Evolutionary conservation across 2,329 filamentous ascomycete genomes (phyloP), one percentile per base, ranked within the genome.

Genomic region (Trichophyton mentagrophytes): DNA sequence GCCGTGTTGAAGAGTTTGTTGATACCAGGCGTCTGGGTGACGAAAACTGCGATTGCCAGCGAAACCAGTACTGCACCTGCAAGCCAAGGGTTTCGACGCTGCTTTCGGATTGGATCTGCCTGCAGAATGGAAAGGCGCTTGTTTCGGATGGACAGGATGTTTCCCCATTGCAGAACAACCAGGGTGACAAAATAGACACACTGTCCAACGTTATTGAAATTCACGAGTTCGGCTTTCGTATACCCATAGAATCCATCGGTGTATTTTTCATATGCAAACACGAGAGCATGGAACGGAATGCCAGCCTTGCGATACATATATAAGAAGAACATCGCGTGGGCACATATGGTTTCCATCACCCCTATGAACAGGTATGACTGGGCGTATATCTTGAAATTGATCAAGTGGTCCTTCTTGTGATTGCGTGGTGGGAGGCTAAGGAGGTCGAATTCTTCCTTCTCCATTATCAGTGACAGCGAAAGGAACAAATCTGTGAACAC

Each of bases 161-260:
- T 89, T 77, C 90, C 90, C 53, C 70, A 79, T 71, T 76, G 82
- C 86, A 91, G 90, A 56, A 91, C 84, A 1, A 92, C 88, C 27
- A 92, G 76, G 62, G 85, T 91, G 66, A 90, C 82, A 67, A 91
- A 91, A 72, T 91, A 91, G 62, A 92, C 85, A n/a, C 84, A 87
- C 42, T 82, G 86, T 0, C 86, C 86, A 62, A 81, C 78, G 64
- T 85, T 86, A 25, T 86, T 74, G 64, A 82, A 78, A 22, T 75
- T 70, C 0, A 73, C 74, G 67, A 85, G 82, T 61, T 79, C 80
- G 55, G 82, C 81, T 1, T 78, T 51, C 0, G 75, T 73, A 68
- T 81, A 72, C 58, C 81, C 79, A 11, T 82, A 77, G 68, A 69
- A 75, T 61, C 66, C 77, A 8, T 79, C 81, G 2, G 80, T 64